phyloP scores from a whole-genome alignment of 352 stramenopile genomes.

The Phytophthora citricola region DNA sequence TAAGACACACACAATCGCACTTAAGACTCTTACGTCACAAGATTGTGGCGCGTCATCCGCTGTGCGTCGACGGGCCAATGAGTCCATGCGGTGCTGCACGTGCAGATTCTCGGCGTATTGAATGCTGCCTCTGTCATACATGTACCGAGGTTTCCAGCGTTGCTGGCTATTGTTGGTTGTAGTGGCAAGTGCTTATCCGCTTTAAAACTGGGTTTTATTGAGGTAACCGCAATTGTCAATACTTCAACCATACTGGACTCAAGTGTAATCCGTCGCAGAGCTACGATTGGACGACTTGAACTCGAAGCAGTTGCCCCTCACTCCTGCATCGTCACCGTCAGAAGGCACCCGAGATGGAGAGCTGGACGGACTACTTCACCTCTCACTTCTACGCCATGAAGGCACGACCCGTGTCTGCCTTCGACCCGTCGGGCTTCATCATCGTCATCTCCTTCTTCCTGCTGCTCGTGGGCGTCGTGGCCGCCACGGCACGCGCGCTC shows the following conservation, averaged over 20 bases:
- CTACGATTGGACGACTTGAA: slow-evolving; percentile 28
- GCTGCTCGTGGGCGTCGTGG: slow-evolving; percentile 69
- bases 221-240: slow-evolving; percentile 8
- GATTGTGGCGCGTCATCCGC: slow-evolving; percentile 1
- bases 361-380: slow-evolving; percentile 75
- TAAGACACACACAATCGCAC: too few relatives aligned
- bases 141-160: not conserved
- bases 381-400: slow-evolving; percentile 89
- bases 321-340: slow-evolving; percentile 15
- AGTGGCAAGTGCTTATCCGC: not conserved
- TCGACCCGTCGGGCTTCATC: slow-evolving; percentile 88
- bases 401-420: slow-evolving; percentile 81
- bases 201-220: not conserved
- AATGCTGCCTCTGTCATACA: not conserved
- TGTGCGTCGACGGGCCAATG: slow-evolving; percentile 10
- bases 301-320: slow-evolving; percentile 19
- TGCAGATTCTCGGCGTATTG: not conserved
- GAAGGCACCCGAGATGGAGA: slow-evolving; percentile 49
- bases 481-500: slow-evolving; percentile 53
- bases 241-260: slow-evolving; percentile 12
- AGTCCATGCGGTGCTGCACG: slow-evolving; percentile 10
- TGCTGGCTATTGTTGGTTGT: slow-evolving; percentile 9
- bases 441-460: slow-evolving; percentile 77
- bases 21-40: not conserved
- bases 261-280: slow-evolving; percentile 7